These are phyloP conservation scores for Stagonosporopsis chrysanthemi DNA, from an alignment of 2,329 filamentous ascomycete genomes.

Conservation along the genomic window DNA sequence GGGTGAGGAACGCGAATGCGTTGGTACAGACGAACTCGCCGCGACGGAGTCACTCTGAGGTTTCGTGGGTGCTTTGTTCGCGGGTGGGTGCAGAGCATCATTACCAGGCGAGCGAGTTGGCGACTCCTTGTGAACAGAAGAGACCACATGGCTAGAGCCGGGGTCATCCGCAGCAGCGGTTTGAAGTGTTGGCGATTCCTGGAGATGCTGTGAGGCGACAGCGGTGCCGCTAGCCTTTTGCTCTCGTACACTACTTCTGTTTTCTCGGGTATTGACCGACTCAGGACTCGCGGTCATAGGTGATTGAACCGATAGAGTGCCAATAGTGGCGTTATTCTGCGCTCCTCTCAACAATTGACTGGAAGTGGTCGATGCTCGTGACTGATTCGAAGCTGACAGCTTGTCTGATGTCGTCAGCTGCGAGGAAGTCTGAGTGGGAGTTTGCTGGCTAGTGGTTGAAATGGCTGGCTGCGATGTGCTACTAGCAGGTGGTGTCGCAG, in stretches of 20 bases:
- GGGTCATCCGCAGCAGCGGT: constrained; percentile 7
- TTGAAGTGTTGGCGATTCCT: neutral
- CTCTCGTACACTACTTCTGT: neutral
- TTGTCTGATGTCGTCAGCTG: neutral
- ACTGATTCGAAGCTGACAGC: neutral
- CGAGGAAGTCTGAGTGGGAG: neutral
- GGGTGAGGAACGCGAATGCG: constrained; percentile 43
- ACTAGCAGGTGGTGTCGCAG: neutral
- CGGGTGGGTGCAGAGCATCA: constrained; percentile 20
- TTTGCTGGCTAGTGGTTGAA: neutral
- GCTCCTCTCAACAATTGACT: constrained; percentile 2
- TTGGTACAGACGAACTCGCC: constrained; percentile 25
- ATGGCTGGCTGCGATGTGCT: constrained; percentile 4
- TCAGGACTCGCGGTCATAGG: neutral
- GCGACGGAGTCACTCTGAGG: constrained; percentile 28
- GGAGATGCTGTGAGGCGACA: constrained; percentile 4
- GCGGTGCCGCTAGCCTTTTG: neutral
- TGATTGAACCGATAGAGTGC: neutral
- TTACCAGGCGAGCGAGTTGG: constrained; percentile 19
- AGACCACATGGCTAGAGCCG: constrained; percentile 8
- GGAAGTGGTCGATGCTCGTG: neutral
- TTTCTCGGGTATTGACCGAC: neutral
- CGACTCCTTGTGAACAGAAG: constrained; percentile 18
- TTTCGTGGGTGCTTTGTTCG: constrained; percentile 22
- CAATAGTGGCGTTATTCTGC: neutral